Evolutionary conservation across 1,284 basidiomycete genomes (phyloP), one percentile per base, ranked within the genome.

Genomic region (Tilletia caries): DNA sequence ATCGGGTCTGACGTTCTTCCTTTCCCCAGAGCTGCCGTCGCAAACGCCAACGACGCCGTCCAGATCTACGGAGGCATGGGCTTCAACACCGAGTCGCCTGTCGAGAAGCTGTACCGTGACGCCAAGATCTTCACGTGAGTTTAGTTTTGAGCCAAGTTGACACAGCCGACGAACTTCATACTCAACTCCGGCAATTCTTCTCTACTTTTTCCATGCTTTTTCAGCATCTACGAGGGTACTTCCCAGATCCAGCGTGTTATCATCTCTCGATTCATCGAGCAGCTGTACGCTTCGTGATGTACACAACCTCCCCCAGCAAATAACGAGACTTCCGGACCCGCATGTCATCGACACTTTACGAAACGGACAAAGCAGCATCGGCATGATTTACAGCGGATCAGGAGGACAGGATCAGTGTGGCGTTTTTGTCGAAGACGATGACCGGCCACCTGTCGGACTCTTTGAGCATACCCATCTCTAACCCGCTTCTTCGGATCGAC

Each of bases 61-160:
- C 84, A 85, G 73, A 76, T 85, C 68, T 82, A 79, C 62, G 84
- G 84, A 27, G 86, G 86, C n/a, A 83, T 85, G 0, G 86, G 86
- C 3, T 87, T 85, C 84, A 87, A 87, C 81, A 85, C 85, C 3
- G 87, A 88, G 74, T 85, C 85, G 74, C 86, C 86, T 0, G 86
- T 87, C 70, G 86, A 87, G 76, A 88, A 88, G 82, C 83, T 88
- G 15, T 86, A 85, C 79, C 77, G 85, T 69, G 85, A 81, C 72
- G 78, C 78, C 12, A 75, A 74, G 66, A 79, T 43, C 50, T 43
- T 41, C 65, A 69, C 66, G 65, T 62, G 58, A 62, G 58, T 62
- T 6, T 6, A 3, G 46, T 18, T n/a, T 5, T 58, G 13, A 20
- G 10, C 13, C n/a, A 34, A 27, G 20, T 32, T 32, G 6, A n/a